Percentiles rank a stretch among this genome's conserved stretches.
Evolutionary conservation across 148 eudicot species (phyloP).

Genomic region (Rheum nobile): DNA sequence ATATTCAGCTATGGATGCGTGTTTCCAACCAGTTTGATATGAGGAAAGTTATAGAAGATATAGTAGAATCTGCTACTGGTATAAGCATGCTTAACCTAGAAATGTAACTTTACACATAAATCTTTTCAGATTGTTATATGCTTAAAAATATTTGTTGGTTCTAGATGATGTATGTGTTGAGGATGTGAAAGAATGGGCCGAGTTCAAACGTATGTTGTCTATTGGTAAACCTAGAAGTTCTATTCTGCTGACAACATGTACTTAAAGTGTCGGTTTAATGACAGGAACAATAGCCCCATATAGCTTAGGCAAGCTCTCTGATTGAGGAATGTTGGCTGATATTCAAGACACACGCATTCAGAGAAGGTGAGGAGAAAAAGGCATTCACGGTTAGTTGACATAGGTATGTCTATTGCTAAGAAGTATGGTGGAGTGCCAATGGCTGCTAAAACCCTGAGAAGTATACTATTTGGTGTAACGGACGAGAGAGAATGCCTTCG

Average conservation of each 20-base stretch:
- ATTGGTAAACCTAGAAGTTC: neutral
- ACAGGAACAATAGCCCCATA: neutral
- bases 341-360: slow-evolving; percentile 1
- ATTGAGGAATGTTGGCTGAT: slow-evolving; percentile 8
- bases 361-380: neutral
- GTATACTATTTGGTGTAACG: neutral
- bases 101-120: slow-evolving; percentile 1
- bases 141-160: neutral
- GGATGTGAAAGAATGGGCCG: slow-evolving; percentile 3
- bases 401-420: neutral
- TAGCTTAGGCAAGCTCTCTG: neutral
- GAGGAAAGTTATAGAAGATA: slow-evolving; percentile 4
- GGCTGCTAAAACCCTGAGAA: slow-evolving; percentile 2
- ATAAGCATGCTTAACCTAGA: neutral
- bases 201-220: slow-evolving; percentile 2
- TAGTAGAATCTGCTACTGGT: slow-evolving; percentile 5
- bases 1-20: neutral
- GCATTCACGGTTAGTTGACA: neutral
- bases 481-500: neutral
- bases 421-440: neutral
- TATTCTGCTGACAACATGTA: slow-evolving; percentile 2
- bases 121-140: neutral
- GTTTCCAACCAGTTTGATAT: slow-evolving; percentile 6
- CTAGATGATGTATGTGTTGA: slow-evolving; percentile 1
- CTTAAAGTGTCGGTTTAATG: slow-evolving; percentile 1